These are phyloP conservation scores for Sugiyamaella pinicola DNA, from an alignment of 1,139 yeast genomes.

Conservation along the genomic window DNA sequence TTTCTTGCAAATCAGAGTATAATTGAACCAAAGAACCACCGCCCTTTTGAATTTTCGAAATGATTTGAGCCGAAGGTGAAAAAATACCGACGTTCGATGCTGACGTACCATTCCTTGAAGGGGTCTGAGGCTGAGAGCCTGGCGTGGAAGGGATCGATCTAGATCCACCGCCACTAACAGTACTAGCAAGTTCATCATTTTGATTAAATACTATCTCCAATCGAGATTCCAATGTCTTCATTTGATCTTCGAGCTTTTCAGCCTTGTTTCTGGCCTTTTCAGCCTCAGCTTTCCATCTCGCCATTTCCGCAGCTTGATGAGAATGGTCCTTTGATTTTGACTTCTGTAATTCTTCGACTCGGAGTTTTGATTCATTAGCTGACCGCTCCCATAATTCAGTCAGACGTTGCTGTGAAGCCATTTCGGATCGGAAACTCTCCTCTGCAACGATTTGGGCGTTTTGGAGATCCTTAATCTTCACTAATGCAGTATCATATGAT, in stretches of 20 bases:
- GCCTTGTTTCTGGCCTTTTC: conserved; percentile 37
- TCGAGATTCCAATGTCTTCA: conserved; percentile 38
- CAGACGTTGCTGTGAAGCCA: conserved; percentile 64
- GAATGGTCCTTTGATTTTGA: conserved; percentile 44
- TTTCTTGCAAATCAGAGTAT: conserved; percentile 61
- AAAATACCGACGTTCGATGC: conserved; percentile 35
- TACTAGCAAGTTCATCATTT: conserved; percentile 20
- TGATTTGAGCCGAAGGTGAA: conserved; percentile 49
- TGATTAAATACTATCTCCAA: conserved; percentile 35
- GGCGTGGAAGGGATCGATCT: conserved; percentile 24
- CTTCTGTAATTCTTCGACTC: conserved; percentile 40
- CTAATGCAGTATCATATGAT: conserved; percentile 45
- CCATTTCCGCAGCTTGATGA: conserved; percentile 37
- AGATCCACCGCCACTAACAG: not conserved
- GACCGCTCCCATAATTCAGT: conserved; percentile 61
- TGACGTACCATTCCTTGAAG: conserved; percentile 16
- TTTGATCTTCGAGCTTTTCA: conserved; percentile 36
- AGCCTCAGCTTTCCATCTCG: conserved; percentile 38
- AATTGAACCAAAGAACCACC: conserved; percentile 66
- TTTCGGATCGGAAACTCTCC: conserved; percentile 62
- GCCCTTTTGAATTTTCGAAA: conserved; percentile 55
- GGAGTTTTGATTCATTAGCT: conserved; percentile 35
- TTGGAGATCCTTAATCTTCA: conserved; percentile 51
- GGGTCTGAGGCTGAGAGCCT: conserved; percentile 19
- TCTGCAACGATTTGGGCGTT: conserved; percentile 52